Evolutionary conservation across 2,329 filamentous ascomycete species (phyloP).

Genomic region (Colletotrichum lindemuthianum): DNA sequence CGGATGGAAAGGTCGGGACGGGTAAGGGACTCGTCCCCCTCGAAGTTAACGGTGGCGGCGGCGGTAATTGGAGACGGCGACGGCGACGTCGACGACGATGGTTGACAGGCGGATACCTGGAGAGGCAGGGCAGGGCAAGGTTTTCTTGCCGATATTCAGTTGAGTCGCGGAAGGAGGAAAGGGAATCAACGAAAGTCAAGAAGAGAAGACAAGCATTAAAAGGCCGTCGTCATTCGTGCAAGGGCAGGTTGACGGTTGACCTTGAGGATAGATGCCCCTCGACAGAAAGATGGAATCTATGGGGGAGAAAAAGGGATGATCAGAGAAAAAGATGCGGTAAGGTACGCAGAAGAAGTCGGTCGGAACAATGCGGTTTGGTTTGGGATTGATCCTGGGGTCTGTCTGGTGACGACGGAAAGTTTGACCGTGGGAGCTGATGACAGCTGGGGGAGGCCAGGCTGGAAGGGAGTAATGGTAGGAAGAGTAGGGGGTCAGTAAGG

Average conservation of each 20-base stretch:
- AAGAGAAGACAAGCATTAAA: slow-evolving; percentile 54
- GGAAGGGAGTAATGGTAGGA: slow-evolving; percentile 30
- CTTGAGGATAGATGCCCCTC: slow-evolving; percentile 35
- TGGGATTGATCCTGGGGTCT: too few relatives aligned
- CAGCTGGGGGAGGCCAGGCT: slow-evolving; percentile 34
- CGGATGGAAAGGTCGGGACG: neutral
- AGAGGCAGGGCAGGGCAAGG: slow-evolving; percentile 2
- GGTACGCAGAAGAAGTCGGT: neutral
- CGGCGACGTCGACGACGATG: slow-evolving; percentile 17
- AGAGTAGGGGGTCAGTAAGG: slow-evolving; percentile 14
- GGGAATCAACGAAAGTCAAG: slow-evolving; percentile 51
- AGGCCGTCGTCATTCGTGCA: slow-evolving; percentile 43
- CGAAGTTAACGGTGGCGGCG: slow-evolving; percentile 5
- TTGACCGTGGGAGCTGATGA: slow-evolving; percentile 35
- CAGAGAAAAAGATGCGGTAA: slow-evolving; percentile 6
- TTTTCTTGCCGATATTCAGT: slow-evolving; percentile 1
- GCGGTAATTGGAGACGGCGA: slow-evolving; percentile 12
- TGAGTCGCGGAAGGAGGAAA: slow-evolving; percentile 10
- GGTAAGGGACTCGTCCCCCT: slow-evolving; percentile 1
- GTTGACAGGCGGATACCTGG: slow-evolving; percentile 3
- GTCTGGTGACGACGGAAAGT: slow-evolving; percentile 23
- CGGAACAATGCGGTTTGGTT: slow-evolving; percentile 20
- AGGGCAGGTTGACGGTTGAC: slow-evolving; percentile 23
- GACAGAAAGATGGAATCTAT: slow-evolving; percentile 30
- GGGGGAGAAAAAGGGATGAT: slow-evolving; percentile 24